Evolutionary conservation across 164 flowering plant species (phyloP).

Genomic region (Tetrastigma voinierianum): DNA sequence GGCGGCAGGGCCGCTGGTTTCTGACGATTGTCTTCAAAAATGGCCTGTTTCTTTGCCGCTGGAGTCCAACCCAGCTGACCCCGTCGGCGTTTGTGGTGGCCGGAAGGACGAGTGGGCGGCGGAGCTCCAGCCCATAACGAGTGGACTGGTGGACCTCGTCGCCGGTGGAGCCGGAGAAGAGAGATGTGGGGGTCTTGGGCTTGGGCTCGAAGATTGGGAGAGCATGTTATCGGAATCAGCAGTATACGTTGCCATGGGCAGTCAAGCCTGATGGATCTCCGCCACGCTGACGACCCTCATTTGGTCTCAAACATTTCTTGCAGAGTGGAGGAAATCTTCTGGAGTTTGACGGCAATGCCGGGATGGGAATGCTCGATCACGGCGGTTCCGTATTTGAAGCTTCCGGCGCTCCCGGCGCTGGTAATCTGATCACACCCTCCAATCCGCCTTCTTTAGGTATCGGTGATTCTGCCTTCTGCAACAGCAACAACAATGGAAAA

Average conservation of each 20-base stretch:
- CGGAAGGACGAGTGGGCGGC: conserved; percentile 27
- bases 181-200: conserved; percentile 16
- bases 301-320: conserved; percentile 26
- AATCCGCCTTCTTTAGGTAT: not conserved
- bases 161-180: not conserved
- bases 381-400: conserved; percentile 11
- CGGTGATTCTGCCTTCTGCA: not conserved
- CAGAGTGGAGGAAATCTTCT: conserved; percentile 12
- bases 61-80: not conserved
- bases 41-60: conserved; percentile 3
- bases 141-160: conserved; percentile 14
- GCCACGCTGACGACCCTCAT: conserved; percentile 33
- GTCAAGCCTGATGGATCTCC: conserved; percentile 24
- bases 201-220: conserved; percentile 39
- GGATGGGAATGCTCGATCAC: conserved; percentile 26
- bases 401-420: not conserved
- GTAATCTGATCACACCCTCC: not conserved
- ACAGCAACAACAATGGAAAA: conserved; percentile 9
- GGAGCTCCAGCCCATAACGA: conserved; percentile 24
- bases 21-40: not conserved
- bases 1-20: not conserved
- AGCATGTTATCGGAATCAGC: conserved; percentile 23
- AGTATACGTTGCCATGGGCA: conserved; percentile 27
- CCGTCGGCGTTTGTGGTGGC: not conserved
- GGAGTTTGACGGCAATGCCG: conserved; percentile 23